A percentile compares a stretch with the other conserved stretches of the same genome.
Conservation (phyloP, 768 basidiomycete species). For the Collybia sordida region DNA sequence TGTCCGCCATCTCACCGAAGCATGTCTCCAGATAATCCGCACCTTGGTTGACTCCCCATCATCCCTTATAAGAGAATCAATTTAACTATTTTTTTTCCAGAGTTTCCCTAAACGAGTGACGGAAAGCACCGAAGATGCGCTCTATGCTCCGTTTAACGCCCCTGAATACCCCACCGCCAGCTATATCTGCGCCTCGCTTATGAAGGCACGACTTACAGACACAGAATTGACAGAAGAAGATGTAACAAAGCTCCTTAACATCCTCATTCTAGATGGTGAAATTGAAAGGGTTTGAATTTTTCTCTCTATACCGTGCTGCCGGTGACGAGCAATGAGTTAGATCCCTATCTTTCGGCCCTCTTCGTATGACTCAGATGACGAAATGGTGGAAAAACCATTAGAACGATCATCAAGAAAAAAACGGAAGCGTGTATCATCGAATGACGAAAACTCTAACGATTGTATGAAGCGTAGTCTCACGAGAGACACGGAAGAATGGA, state of each 20-base stretch:
- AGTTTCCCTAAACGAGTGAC: slow-evolving; percentile 67
- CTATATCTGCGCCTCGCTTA: slow-evolving; percentile 72
- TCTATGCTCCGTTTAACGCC: slow-evolving; percentile 75
- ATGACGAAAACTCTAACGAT: slow-evolving; percentile 22
- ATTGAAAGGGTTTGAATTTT: slow-evolving; percentile 66
- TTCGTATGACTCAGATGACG: slow-evolving; percentile 50
- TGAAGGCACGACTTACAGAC: slow-evolving; percentile 75
- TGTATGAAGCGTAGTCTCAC: slow-evolving; percentile 32
- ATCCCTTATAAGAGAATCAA: not conserved
- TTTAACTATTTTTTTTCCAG: slow-evolving; percentile 30
- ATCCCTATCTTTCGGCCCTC: slow-evolving; percentile 58
- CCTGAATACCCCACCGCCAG: slow-evolving; percentile 80
- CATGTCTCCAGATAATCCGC: slow-evolving; percentile 76
- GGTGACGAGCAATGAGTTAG: slow-evolving; percentile 25
- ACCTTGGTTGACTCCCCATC: slow-evolving; percentile 56
- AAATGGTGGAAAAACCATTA: slow-evolving; percentile 31
- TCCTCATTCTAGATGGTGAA: slow-evolving; percentile 90
- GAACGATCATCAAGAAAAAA: slow-evolving; percentile 29
- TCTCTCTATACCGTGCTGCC: slow-evolving; percentile 4
- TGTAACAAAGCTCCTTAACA: slow-evolving; percentile 88
- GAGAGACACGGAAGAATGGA: slow-evolving; percentile 24
- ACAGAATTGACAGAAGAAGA: slow-evolving; percentile 84
- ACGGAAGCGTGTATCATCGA: slow-evolving; percentile 35
- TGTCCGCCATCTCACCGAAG: slow-evolving; percentile 77
- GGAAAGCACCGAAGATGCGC: slow-evolving; percentile 48